Conservation (phyloP, 148 eudicot genomes). For the Gaultheria prostrata region DNA sequence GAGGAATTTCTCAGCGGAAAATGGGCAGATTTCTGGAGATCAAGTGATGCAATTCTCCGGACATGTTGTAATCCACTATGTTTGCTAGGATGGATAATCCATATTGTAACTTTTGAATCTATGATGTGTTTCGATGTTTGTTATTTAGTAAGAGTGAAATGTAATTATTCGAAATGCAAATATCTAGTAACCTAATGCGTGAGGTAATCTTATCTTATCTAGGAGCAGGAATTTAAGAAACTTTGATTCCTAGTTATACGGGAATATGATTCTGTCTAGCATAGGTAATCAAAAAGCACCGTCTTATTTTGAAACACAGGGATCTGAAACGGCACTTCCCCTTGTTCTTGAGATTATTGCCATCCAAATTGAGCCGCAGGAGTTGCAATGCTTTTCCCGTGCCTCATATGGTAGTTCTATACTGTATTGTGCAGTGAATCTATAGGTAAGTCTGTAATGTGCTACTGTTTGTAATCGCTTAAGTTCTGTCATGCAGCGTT, state of each 20-base stretch:
- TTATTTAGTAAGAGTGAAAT: neutral
- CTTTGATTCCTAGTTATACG: neutral
- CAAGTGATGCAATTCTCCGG: neutral
- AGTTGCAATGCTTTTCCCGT: neutral
- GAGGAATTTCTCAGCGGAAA: neutral
- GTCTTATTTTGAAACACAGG: neutral
- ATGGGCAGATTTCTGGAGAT: neutral
- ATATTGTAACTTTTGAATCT: neutral
- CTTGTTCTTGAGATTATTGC: neutral
- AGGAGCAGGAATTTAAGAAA: too few species aligned
- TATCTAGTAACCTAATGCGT: neutral
- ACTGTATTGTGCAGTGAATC: too few species aligned
- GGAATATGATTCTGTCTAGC: neutral
- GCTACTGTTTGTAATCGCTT: neutral
- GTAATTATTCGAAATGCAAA: neutral
- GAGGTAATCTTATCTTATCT: neutral
- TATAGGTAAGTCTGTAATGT: neutral
- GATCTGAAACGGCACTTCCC: neutral
- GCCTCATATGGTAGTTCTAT: too few species aligned
- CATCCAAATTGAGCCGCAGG: neutral
- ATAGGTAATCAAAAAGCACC: neutral
- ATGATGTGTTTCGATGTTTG: neutral
- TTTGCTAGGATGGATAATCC: neutral
- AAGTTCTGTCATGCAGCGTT: neutral
- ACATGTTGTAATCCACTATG: neutral